Base-by-base conservation (phyloP, 2,329 filamentous ascomycete species). In the Cladosporium phlei region DNA sequence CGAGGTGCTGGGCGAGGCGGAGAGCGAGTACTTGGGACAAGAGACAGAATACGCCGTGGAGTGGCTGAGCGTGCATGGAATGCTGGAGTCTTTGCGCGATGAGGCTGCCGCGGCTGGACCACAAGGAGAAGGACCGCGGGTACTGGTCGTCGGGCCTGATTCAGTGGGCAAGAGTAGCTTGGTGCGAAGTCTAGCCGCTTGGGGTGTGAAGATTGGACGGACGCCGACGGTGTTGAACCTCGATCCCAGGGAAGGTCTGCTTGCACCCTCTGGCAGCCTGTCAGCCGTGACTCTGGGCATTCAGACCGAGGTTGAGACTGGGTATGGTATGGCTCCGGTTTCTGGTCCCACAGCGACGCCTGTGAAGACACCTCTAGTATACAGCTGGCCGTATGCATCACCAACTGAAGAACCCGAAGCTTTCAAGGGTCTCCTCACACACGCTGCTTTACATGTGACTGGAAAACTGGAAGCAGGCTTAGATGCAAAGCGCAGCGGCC, bases 311-410 rank as follows among this genome's bases (percentile, higher is more conserved):
- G 77, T 95, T 1, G 86, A 91, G 59, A 88, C 86, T 6, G 63
- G 65, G 16, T 96, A 89, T 83, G 93, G 93, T 8, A 88, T 79
- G 55, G 90, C 88, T 57, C 90, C 91, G 0, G 95, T 90, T 58
- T 94, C 86, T 55, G 93, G 91, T 0, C 90, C 93, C 0, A 93
- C 85, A 56, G 79, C 83, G 1, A 82, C 95, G 14, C 90, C 91
- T 0, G 88, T 95, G 43, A 97, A 96, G 72, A 75, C 95, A 57
- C 93, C 93, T 4, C 71, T 98, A 45, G 88, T 91, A 21, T 95
- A 95, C 63, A 88, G 89, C 66, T 95, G 87, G 65, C 91, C 93
- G 12, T 73, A 85, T 52, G 75, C 79, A 43, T 81, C 75, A 52
- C 79, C 88, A 1, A 83, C 88, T 56, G 85, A 88, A 39, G 85